phyloP scores from a whole-genome alignment of 2,329 filamentous ascomycete genomes.

The Aspergillus versicolor region DNA sequence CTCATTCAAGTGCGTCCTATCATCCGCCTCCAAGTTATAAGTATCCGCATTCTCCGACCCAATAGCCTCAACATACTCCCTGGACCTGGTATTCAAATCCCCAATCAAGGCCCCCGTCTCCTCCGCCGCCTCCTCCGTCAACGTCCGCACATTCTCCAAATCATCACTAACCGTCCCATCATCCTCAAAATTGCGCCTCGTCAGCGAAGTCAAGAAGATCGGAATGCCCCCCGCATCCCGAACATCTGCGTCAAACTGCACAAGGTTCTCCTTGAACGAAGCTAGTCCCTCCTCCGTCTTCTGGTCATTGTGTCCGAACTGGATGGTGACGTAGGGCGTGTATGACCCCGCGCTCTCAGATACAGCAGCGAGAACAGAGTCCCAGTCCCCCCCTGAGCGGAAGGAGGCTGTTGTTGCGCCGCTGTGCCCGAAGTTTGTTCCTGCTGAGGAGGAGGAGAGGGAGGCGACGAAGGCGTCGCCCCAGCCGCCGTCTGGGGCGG shows the following conservation, averaged over 20 bases:
- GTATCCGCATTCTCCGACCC: slow-evolving; percentile 10
- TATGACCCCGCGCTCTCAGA: not conserved
- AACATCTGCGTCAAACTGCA: slow-evolving; percentile 9
- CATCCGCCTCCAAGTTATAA: slow-evolving; percentile 10
- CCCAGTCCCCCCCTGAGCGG: slow-evolving; percentile 12
- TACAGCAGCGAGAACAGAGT: not conserved
- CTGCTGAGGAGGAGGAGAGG: slow-evolving; percentile 2
- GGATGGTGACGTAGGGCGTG: slow-evolving; percentile 15
- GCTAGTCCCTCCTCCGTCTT: slow-evolving; percentile 7
- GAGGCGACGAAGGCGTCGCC: slow-evolving; percentile 12
- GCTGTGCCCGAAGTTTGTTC: slow-evolving; percentile 11
- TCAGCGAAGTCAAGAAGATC: slow-evolving; percentile 14
- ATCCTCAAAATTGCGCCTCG: slow-evolving; percentile 4
- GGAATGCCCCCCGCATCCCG: slow-evolving; percentile 11
- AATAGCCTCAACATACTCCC: slow-evolving; percentile 13
- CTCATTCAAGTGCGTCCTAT: slow-evolving; percentile 13
- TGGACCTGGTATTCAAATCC: slow-evolving; percentile 10
- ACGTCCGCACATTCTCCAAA: slow-evolving; percentile 5
- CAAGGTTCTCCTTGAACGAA: slow-evolving; percentile 7
- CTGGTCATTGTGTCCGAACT: slow-evolving; percentile 19
- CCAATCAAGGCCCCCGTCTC: slow-evolving; percentile 8
- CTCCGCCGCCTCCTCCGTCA: slow-evolving; percentile 12
- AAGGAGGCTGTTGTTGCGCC: slow-evolving; percentile 13
- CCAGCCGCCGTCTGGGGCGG: slow-evolving; percentile 13
- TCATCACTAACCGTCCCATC: slow-evolving; percentile 1